Percentiles rank a stretch among this genome's conserved stretches.
phyloP scores from a whole-genome alignment of 768 basidiomycete genomes.

The Tricholoma flavovirens region DNA sequence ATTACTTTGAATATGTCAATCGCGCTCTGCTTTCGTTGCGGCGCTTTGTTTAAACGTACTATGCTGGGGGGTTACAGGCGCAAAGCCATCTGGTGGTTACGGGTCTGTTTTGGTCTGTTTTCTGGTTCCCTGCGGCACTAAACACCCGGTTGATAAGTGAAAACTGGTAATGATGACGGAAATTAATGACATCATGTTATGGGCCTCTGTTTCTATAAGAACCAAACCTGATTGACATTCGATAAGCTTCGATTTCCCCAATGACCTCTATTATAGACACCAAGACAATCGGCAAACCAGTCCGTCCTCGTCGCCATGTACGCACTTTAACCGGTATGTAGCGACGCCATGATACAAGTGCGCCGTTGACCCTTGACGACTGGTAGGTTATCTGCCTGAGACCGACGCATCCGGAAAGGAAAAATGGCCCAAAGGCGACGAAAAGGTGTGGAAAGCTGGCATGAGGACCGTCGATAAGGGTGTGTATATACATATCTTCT shows the following conservation, averaged over 20 bases:
- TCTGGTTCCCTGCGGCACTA: no score
- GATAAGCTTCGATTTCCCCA: constrained; percentile 11
- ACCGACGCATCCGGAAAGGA: constrained; percentile 72
- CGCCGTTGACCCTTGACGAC: constrained; percentile 3
- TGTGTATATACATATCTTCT: constrained; percentile 19
- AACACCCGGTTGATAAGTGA: no score
- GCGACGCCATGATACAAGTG: constrained; percentile 1
- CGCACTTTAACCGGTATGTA: constrained; percentile 57
- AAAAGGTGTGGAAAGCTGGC: constrained; percentile 63
- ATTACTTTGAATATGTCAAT: background rate
- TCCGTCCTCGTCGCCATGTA: constrained; percentile 57
- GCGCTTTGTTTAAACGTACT: background rate
- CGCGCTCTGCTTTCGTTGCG: background rate
- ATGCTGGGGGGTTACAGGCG: no score
- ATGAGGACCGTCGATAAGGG: constrained; percentile 55
- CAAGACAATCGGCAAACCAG: constrained; percentile 58
- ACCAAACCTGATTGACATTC: background rate
- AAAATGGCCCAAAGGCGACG: constrained; percentile 81
- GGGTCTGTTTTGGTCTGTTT: no score
- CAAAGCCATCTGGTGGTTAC: no score
- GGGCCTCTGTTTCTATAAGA: constrained; percentile 12
- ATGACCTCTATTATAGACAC: constrained; percentile 69
- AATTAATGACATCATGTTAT: no score
- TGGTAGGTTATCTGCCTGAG: constrained; percentile 71
- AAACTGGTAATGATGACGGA: no score